phyloP scores from a whole-genome alignment of 2,329 filamentous ascomycete genomes.

The Aspergillus proliferans region DNA sequence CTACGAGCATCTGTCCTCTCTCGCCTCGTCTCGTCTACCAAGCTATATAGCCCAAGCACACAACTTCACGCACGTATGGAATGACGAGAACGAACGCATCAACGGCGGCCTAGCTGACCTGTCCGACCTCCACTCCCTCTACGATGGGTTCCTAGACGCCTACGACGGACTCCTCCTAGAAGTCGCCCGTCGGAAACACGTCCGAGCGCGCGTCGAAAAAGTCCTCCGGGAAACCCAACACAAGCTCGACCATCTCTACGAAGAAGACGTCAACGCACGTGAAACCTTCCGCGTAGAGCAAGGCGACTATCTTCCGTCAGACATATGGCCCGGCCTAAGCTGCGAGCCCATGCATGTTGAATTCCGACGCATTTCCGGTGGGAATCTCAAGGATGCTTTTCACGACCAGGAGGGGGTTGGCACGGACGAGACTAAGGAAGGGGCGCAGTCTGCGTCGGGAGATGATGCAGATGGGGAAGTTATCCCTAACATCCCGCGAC shows the following conservation, averaged over 20 bases:
- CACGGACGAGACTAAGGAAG: conserved; percentile 5
- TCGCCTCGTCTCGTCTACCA: conserved; percentile 58
- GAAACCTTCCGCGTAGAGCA: conserved; percentile 75
- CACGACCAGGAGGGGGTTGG: conserved; percentile 4
- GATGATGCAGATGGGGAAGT: conserved; percentile 25
- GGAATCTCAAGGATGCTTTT: conserved; percentile 21
- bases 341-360: conserved; percentile 48
- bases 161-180: conserved; percentile 84
- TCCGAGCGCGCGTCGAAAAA: conserved; percentile 66
- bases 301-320: conserved; percentile 77
- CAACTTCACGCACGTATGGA: conserved; percentile 55
- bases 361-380: conserved; percentile 32
- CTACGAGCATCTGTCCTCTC: conserved; percentile 60
- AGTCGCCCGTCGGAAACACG: conserved; percentile 64
- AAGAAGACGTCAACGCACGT: conserved; percentile 65
- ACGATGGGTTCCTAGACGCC: conserved; percentile 75
- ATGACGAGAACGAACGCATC: conserved; percentile 66
- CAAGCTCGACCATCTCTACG: conserved; percentile 67
- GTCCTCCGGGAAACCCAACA: conserved; percentile 73
- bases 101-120: conserved; percentile 66
- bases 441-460: conserved; percentile 2
- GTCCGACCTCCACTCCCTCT: conserved; percentile 70
- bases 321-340: conserved; percentile 74
- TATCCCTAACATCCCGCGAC: conserved; percentile 38
- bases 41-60: conserved; percentile 44